Evolutionary conservation across 768 basidiomycete genomes (phyloP).

Genomic region (Calocybe indica): DNA sequence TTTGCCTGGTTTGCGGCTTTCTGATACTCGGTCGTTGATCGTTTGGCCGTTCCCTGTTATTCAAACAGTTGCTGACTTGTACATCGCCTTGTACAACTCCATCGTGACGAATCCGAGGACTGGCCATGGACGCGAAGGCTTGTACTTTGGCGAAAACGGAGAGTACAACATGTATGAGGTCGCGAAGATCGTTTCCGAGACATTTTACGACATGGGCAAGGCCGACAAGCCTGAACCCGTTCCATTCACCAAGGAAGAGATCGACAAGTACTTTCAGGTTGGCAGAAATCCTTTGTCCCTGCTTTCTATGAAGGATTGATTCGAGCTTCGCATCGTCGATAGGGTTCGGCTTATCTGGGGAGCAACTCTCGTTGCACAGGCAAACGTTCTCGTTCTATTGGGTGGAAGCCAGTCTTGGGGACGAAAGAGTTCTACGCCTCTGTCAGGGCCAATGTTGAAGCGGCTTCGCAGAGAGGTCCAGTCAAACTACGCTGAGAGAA

Average conservation of each 20-base stretch:
- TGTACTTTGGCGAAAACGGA: constrained; percentile 48
- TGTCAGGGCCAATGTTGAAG: constrained; percentile 33
- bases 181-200: constrained; percentile 30
- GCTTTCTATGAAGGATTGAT: no score
- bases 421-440: constrained; percentile 35
- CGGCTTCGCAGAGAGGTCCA: constrained; percentile 1
- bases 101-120: constrained; percentile 20
- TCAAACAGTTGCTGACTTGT: constrained; percentile 26
- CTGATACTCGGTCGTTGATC: constrained; percentile 18
- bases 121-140: constrained; percentile 44
- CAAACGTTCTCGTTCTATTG: constrained; percentile 30
- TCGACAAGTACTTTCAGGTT: constrained; percentile 34
- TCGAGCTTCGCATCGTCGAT: not conserved
- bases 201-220: constrained; percentile 31
- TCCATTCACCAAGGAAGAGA: constrained; percentile 39
- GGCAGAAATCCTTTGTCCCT: not conserved
- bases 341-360: constrained; percentile 28
- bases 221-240: constrained; percentile 33
- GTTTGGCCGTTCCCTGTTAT: constrained; percentile 22
- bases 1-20: constrained; percentile 13
- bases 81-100: constrained; percentile 31
- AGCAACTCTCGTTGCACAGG: constrained; percentile 34
- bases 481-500: not conserved
- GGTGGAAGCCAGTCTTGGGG: constrained; percentile 39
- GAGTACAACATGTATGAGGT: constrained; percentile 41